These are phyloP conservation scores for Corylus heterophylla DNA, from an alignment of 306 rosid species.

Conservation along the genomic window DNA sequence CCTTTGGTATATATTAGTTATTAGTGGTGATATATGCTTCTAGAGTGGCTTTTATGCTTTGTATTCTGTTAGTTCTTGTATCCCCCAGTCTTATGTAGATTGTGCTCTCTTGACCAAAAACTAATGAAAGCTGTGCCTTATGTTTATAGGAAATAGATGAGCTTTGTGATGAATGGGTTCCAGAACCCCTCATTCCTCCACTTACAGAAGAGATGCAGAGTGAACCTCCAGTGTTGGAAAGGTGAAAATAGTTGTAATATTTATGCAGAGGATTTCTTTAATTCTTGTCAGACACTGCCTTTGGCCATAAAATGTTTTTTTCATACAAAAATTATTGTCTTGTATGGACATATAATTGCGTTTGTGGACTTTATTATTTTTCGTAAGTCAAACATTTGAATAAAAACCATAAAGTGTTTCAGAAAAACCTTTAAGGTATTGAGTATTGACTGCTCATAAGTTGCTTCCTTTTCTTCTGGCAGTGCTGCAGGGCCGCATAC, in stretches of 20 bases:
- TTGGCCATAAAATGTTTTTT: not conserved
- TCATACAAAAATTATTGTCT: not conserved
- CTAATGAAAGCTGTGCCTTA: slow-evolving; percentile 9
- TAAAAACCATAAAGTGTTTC: slow-evolving; percentile 6
- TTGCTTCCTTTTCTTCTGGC: slow-evolving; percentile 36
- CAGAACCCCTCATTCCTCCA: slow-evolving; percentile 88
- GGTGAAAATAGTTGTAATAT: slow-evolving; percentile 51
- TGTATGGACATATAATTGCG: slow-evolving; percentile 1
- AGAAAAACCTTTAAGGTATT: not conserved
- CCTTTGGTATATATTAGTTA: not conserved
- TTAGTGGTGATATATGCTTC: not conserved
- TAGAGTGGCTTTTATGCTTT: not conserved
- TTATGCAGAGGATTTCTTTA: not conserved
- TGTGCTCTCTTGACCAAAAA: not conserved
- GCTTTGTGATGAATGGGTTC: slow-evolving; percentile 93
- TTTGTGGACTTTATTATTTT: slow-evolving; percentile 8
- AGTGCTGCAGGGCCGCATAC: slow-evolving; percentile 97
- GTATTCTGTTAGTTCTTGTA: not conserved
- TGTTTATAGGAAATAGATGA: slow-evolving; percentile 83
- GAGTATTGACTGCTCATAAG: slow-evolving; percentile 27
- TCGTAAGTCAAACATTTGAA: slow-evolving; percentile 9
- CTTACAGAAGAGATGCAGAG: slow-evolving; percentile 61
- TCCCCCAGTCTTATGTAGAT: slow-evolving; percentile 1
- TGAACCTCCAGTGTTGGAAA: slow-evolving; percentile 91
- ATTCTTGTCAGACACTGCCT: not conserved